Evolutionary conservation across 495 filamentous ascomycete genomes (phyloP), one percentile per base, ranked within the genome.

Genomic region (Hypomontagnella submonticulosa): DNA sequence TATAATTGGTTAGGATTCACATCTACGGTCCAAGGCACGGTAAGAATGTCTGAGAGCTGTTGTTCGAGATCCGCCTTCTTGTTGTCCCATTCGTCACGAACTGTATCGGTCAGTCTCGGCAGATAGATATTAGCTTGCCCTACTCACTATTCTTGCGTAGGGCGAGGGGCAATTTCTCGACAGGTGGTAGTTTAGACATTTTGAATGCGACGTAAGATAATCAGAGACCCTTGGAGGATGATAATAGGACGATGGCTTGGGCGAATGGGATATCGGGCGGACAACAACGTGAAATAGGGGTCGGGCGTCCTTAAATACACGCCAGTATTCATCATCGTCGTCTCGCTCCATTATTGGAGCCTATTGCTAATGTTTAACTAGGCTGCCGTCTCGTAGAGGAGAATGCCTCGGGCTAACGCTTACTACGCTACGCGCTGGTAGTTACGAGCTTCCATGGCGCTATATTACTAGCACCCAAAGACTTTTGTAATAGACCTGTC

Each of bases 81-180:
- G 49, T 64, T 74, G n/a, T 83, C 81, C 74, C 75, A 85, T 18
- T 78, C 77, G 58, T 86, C 83, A 3, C 83, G 79, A 61, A 85
- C 82, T 85, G 43, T 6, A 23, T 1, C 5, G 6, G 15, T 69
- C 47, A 57, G 65, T 43, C 16, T 19, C 48, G 20, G 13, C 27
- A 15, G 16, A 20, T 18, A 3, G 11, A 18, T 15, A 16, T 15
- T n/a, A 40, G 27, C 30, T 12, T 46, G 8, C 32, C 8, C 3
- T 38, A 65, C 77, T 64, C 63, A 83, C 81, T 66, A 66, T 82
- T 84, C 70, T 83, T 84, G 64, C 81, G 81, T 23, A 81, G 58
- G 19, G 78, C 81, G 54, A 86, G 79, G n/a, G 83, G 76, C 7
- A 86, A 73, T 68, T 84, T 85, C 67, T 77, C 80, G 41, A 75